Evolutionary conservation across 2,329 filamentous ascomycete genomes (phyloP), one percentile per base, ranked within the genome.

Genomic region (Aspergillus nomiae): DNA sequence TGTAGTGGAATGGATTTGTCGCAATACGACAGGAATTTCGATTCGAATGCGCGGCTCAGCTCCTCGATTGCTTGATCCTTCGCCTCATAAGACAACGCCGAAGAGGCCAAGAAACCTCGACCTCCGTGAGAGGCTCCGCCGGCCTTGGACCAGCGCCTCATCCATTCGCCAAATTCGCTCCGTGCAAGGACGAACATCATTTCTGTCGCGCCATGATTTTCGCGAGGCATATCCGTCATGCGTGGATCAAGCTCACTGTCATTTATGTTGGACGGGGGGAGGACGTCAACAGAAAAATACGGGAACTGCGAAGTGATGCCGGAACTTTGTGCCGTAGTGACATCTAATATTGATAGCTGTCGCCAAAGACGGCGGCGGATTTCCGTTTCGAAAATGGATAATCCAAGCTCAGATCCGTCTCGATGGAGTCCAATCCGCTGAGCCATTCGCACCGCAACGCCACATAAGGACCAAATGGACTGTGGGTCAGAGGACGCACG

Each of bases 391-490:
- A 83, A 84, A 26, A 78, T 68, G 16, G 78, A 76, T 12, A 85
- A 71, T 2, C 80, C 80, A n/a, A 83, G 75, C 6, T 69, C 69
- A 21, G 77, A 76, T 0, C 80, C 81, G 68, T 86, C 84, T 19
- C 81, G 75, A 64, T 85, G 82, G 9, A 85, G 71, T 1, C 83
- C 83, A 41, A 83, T 80, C 8, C 80, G 76, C 65, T 84, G 81
- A 6, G 76, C 82, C 16, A 84, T 81, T 2, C 82, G 76, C 9
- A 80, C 69, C 8, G 80, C 81, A 30, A 82, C 72, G 1, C 82
- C 83, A 9, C 78, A 80, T 36, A 86, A 73, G 54, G 83, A 81
- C 83, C 83, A 87, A 56, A 83, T 80, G 0, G 82, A 81, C 54
- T 83, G 80, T 12, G 81, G 77, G 58, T 85, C 83, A 50, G 65